Evolutionary conservation across 441 rosid species (phyloP), one percentile per base, ranked within the genome.

Genomic region (Daphne laureola): DNA sequence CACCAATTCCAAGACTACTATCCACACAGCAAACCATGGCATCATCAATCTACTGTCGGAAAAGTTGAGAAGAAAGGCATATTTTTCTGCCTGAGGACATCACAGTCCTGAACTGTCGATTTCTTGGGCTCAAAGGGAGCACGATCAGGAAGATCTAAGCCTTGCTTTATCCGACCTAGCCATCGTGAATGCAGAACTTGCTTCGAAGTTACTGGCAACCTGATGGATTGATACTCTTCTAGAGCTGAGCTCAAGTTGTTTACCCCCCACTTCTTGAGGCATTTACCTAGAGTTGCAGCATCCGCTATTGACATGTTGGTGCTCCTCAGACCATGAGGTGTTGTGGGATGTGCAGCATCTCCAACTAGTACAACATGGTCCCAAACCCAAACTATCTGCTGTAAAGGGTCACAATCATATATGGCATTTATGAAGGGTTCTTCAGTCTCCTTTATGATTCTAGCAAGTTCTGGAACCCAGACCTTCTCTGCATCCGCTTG

Each of bases 281-380:
- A 81, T 47, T 77, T 69, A 15, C 91, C 90, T 25, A 87, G 67
- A 25, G 78, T 78, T 31, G 64, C 76, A 2, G 90, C 87, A 61
- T 90, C 97, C 45, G 70, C 31, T 56, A 87, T 31, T 4, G 91
- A 81, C 94, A 84, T 87, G 77, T 87, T 90, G 25, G 91, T 83
- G 70, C 97, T 90, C 72, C 96, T 71, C 41, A 75, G 15, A 7
- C 87, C 79, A 51, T 83, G 92, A 58, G 97, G 93, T 23, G 85
- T 79, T 2, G 79, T 74, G 9, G 95, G 90, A 59, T 86, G 97
- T 46, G 97, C 86, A 0, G 95, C 89, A 49, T 90, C 95, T 42
- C 94, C 96, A 1, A 78, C 60, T 12, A 87, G 64, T 21, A 79
- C 84, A 4, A 77, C 75, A 46, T 75, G 76, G 57, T 66, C 79